Percentiles rank a stretch among this genome's conserved stretches.
These are phyloP conservation scores for Apiospora rasikravindrae DNA, from an alignment of 2,329 filamentous ascomycete species.

Conservation along the genomic window DNA sequence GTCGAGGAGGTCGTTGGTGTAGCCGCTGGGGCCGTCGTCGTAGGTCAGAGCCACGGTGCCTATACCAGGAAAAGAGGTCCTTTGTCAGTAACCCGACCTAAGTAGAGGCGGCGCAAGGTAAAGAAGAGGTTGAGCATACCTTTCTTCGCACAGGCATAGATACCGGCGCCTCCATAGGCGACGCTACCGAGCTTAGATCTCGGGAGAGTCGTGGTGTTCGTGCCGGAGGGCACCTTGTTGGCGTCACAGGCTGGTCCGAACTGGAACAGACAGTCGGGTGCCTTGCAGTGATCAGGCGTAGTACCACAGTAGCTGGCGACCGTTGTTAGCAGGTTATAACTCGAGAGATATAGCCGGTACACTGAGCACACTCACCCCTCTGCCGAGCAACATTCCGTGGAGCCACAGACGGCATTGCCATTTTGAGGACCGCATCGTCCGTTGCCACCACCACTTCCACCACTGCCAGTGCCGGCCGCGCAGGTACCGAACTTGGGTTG, in stretches of 20 bases:
- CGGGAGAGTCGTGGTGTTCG: constrained; percentile 57
- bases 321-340: not conserved
- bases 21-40: constrained; percentile 33
- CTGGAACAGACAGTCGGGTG: constrained; percentile 65
- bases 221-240: constrained; percentile 58
- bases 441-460: constrained; percentile 31
- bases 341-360: not conserved
- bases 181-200: constrained; percentile 60
- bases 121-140: constrained; percentile 34
- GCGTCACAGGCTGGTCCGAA: constrained; percentile 67
- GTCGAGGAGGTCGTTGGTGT: constrained; percentile 29
- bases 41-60: constrained; percentile 33
- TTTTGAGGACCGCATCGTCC: constrained; percentile 51
- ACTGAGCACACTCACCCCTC: constrained; percentile 40
- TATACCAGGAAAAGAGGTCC: constrained; percentile 30
- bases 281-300: constrained; percentile 60
- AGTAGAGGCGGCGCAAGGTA: constrained; percentile 31
- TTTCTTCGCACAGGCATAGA: constrained; percentile 45
- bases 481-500: constrained; percentile 23
- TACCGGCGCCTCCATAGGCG: constrained; percentile 50
- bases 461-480: constrained; percentile 18
- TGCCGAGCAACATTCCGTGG: constrained; percentile 48
- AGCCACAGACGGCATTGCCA: constrained; percentile 39
- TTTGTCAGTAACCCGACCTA: constrained; percentile 53
- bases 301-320: constrained; percentile 57